Evolutionary conservation across 2,329 filamentous ascomycete species (phyloP), one percentile per base, ranked within the genome.

Genomic region (Pseudogymnoascus verrucosus): DNA sequence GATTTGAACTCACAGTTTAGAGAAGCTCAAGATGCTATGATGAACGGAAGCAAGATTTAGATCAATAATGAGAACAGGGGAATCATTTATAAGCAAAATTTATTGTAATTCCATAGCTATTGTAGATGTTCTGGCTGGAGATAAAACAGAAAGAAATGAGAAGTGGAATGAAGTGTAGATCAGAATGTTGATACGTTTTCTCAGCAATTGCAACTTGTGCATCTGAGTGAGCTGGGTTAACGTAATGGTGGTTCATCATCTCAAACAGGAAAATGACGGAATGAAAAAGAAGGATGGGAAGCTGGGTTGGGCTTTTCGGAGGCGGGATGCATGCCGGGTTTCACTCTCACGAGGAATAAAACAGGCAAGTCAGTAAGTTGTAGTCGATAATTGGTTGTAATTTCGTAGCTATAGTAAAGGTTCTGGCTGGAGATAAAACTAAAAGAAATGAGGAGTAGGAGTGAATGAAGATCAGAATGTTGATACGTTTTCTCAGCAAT

Each of bases 11-110:
- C 69, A 16, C 73, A 76, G 39, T 72, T 80, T 63, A 71, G 71
- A 12, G 74, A 71, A 16, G 78, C 78, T 1, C 70, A 73, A 59
- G 68, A 69, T 16, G 73, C 78, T 12, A 70, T 79, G 63, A 65
- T 44, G 42, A 47, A 26, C 21, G 21, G 21, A 47, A 47, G 21
- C 42, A 47, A 26, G 6, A 26, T 26, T 47, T 47, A n/a, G 23
- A 28, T 28, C 44, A 11, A 28, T 16, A 1, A 51, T 51, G 44
- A 26, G 23, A 28, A 51, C 23, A 28, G 23, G 14, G 7, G 2
- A 28, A 51, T 28, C 23, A 28, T 4, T 51, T 31, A 16, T 11
- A 5, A 54, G 26, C 21, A 54, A 31, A 54, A 54, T 54, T 3
- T 54, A 28, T 57, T 57, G n/a, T 57, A 34, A 57, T 57, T 57